phyloP scores from a whole-genome alignment of 768 basidiomycete species.

The Hydnomerulius pinastri region DNA sequence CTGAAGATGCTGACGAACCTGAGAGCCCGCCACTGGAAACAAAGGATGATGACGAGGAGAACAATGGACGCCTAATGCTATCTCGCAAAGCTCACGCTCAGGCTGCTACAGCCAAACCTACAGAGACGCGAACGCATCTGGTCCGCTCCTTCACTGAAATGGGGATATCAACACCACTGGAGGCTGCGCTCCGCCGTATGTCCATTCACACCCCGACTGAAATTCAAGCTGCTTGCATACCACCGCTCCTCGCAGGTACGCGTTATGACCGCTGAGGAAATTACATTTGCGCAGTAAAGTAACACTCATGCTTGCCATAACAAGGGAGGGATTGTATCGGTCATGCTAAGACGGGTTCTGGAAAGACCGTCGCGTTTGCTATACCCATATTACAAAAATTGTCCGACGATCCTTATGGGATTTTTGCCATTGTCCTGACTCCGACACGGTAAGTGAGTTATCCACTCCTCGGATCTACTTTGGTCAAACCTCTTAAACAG shows the following conservation, averaged over 20 bases:
- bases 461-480: conserved; percentile 1
- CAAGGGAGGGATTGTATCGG: conserved; percentile 95
- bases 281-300: neutral
- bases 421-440: conserved; percentile 90
- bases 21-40: neutral
- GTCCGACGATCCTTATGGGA: conserved; percentile 88
- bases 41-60: conserved; percentile 6
- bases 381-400: conserved; percentile 91
- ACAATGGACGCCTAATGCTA: conserved; percentile 17
- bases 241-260: conserved; percentile 76
- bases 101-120: conserved; percentile 5
- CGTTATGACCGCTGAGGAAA: neutral
- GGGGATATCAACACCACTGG: conserved; percentile 60
- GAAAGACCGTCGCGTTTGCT: conserved; percentile 97
- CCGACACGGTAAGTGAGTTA: conserved; percentile 76
- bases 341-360: conserved; percentile 96
- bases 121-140: conserved; percentile 9
- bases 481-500: conserved; percentile 40
- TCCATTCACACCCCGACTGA: conserved; percentile 85
- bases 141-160: conserved; percentile 52
- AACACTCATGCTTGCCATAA: neutral
- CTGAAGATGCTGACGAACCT: neutral
- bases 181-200: conserved; percentile 71
- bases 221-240: conserved; percentile 90
- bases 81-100: conserved; percentile 24